These are phyloP conservation scores for Phenoliferia sp. DNA, from an alignment of 1,284 basidiomycete genomes.

Conservation along the genomic window DNA sequence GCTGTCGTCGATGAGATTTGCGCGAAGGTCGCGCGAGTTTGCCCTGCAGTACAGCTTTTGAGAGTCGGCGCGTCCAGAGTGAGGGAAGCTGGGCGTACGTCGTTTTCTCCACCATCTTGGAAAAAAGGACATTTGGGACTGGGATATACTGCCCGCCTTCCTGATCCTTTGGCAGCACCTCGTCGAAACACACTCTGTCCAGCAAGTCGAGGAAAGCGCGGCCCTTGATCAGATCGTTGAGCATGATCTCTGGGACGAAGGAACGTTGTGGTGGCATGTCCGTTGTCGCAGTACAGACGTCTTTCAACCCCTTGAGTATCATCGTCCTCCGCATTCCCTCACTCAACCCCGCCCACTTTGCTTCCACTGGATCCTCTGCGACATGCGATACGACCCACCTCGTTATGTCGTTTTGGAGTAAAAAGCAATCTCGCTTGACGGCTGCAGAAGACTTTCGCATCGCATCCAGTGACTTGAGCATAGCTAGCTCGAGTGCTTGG, in stretches of 20 bases:
- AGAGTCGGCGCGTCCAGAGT: neutral
- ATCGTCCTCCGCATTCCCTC: neutral
- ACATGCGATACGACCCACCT: neutral
- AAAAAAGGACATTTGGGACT: neutral
- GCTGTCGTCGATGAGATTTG: neutral
- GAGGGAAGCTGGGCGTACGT: neutral
- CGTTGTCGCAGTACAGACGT: neutral
- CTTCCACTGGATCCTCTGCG: neutral
- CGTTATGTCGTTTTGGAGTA: neutral
- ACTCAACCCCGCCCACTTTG: neutral
- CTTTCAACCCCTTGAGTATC: neutral
- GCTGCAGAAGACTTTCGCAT: neutral
- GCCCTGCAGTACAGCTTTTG: neutral
- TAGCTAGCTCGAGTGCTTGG: neutral
- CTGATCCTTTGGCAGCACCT: neutral
- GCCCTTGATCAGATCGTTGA: neutral
- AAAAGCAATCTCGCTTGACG: neutral
- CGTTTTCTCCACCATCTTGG: neutral
- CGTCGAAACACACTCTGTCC: neutral
- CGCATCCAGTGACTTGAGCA: neutral
- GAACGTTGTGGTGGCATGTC: neutral
- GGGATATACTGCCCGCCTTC: neutral
- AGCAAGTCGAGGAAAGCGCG: neutral
- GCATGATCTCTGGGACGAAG: neutral
- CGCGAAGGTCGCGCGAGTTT: neutral